Percentiles rank a stretch among this genome's conserved stretches.
Conservation (phyloP, 306 rosid genomes). For the Gastrolobium bilobum region DNA sequence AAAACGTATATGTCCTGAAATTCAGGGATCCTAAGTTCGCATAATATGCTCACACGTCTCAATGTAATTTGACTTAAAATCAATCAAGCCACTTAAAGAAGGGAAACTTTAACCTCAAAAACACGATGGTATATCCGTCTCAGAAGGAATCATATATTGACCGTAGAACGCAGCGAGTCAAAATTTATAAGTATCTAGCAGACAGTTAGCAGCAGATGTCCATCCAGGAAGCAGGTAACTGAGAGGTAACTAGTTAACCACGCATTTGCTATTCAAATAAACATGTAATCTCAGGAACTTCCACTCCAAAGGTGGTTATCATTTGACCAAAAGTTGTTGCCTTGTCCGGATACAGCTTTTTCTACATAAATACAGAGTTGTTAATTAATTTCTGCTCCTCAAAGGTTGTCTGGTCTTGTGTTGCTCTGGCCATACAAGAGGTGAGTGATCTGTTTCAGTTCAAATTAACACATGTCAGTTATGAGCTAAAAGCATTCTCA, state of each 20-base stretch:
- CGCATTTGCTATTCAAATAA: background rate
- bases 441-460: background rate
- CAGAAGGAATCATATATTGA: background rate
- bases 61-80: slow-evolving; percentile 24
- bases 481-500: slow-evolving; percentile 50
- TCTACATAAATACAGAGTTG: background rate
- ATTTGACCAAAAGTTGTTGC: background rate
- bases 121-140: background rate
- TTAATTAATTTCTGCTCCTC: slow-evolving; percentile 16
- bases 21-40: slow-evolving; percentile 34
- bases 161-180: too few species aligned
- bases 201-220: too few species aligned
- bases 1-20: background rate
- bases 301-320: background rate
- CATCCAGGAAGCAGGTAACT: background rate
- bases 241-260: background rate
- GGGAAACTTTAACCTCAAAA: slow-evolving; percentile 1
- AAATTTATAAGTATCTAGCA: too few species aligned
- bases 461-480: slow-evolving; percentile 34
- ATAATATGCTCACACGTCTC: slow-evolving; percentile 17
- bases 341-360: background rate
- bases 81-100: slow-evolving; percentile 6
- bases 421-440: slow-evolving; percentile 4
- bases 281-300: background rate
- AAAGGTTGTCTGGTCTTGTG: slow-evolving; percentile 15